Evolutionary conservation across 768 basidiomycete genomes (phyloP), one percentile per base, ranked within the genome.

Genomic region (Pulveroboletus sp.): DNA sequence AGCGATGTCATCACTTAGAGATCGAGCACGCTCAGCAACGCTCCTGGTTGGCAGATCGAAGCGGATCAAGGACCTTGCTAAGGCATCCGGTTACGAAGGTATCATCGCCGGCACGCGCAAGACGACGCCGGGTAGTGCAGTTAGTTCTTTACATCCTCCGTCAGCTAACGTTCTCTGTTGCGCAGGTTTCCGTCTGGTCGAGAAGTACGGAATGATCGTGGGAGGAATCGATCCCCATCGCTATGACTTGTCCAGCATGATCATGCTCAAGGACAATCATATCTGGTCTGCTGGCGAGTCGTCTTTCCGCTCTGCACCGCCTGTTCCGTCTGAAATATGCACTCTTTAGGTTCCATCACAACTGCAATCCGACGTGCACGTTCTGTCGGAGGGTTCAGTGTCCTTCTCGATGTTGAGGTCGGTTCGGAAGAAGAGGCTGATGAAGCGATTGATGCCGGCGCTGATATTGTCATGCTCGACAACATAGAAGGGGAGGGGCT

Each of bases 251-350:
- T 93, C 90, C 24, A 90, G 89, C 65, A 98, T 99, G 96, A 94
- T 99, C 63, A 99, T 99, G 96, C 81, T 99, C 61, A 98, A 98
- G 70, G 96, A 99, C 61, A 99, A 99, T 65, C 96, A 99, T 65
- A 90, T 98, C 63, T 97, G 93, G 94, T 95, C 93, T 4, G 89
- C 85, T 36, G 93, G 93, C 85, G 62, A 53, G 76, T 55, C 24
- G 31, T 34, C 22, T 30, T 40, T 17, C 11, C 6, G 19, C 36
- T 26, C 23, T 27, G 4, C 49, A 22, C 22, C 20, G 27, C 46
- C 34, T 29, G n/a, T 13, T n/a, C 9, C 20, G 41, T 37, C 44
- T 51, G 39, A 52, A 56, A 38, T 52, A 37, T 45, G 4, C 23
- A 12, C 6, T 29, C 27, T 29, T 17, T 52, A 85, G 93, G 94